Base-by-base conservation (phyloP, 1,284 basidiomycete genomes). In the Cystobasidium slooffiae region DNA sequence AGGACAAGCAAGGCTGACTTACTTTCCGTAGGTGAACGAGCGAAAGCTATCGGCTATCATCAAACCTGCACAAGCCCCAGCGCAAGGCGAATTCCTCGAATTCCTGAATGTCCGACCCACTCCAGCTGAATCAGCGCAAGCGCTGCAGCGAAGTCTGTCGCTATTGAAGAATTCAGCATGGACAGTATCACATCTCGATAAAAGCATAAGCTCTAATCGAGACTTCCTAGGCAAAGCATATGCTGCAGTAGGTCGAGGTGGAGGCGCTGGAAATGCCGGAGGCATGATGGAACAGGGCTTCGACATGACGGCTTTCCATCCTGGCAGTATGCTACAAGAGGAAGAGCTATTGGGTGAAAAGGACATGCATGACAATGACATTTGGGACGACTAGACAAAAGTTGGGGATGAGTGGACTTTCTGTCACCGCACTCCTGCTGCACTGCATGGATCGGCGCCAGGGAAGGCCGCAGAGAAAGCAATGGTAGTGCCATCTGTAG, bases 201-300 rank as follows among this genome's bases (percentile, higher is more conserved):
- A 56, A 7, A 7, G 41, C 16, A 58, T 73, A 12, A 43, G 39
- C n/a, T 20, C 47, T 5, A 64, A 46, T 51, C 49, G 53, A 24
- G 70, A 66, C 10, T 73, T 73, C 43, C 31, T 73, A 10, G 49
- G 43, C 22, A 73, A 73, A 37, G 70, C 70, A 14, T 56, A 66
- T 37, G 46, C 44, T 37, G 39, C 37, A 10, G 46, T 63, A 12
- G 46, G 43, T 22, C 47, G 51, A 31, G 62, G n/a, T 24, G 20
- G 56, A 20, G 41, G 52, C 43, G n/a, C 8, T n/a, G 53, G 20
- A 1, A n/a, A 10, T 39, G 39, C 39, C 22, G 69, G 59, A 18
- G 69, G 46, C 8, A 8, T 22, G n/a, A 1, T 16, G 20, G 69
- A 47, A 18, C 8, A 18, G 41, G 46, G 31, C 37, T 46, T 46